Evolutionary conservation across 2,329 filamentous ascomycete genomes (phyloP).

Genomic region (Thelonectria blattea): DNA sequence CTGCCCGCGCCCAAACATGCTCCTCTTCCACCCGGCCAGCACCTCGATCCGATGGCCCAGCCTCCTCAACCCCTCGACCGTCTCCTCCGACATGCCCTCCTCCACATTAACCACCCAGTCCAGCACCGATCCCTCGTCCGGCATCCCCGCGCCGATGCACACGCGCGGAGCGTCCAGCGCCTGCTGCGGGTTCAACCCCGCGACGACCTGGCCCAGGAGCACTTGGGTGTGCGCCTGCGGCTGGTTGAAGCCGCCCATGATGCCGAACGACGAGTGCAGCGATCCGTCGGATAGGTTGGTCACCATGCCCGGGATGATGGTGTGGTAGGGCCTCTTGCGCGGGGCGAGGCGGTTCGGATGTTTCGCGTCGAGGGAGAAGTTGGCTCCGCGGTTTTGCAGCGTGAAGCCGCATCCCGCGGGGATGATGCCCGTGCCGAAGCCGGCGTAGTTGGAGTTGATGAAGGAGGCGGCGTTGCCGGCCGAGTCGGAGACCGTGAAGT

Average conservation of each 20-base stretch:
- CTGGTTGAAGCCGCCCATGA: conserved; percentile 99
- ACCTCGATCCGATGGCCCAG: conserved; percentile 78
- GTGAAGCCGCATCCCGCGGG: conserved; percentile 89
- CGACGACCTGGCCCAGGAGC: conserved; percentile 85
- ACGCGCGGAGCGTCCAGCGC: conserved; percentile 91
- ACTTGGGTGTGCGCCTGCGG: conserved; percentile 96
- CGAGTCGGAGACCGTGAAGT: conserved; percentile 83
- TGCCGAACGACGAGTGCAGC: conserved; percentile 86
- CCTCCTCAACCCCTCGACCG: conserved; percentile 68
- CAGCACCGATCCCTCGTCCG: conserved; percentile 61
- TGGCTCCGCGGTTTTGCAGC: conserved; percentile 89
- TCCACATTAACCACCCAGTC: conserved; percentile 78
- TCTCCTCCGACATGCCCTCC: conserved; percentile 75
- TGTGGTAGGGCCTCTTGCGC: conserved; percentile 92
- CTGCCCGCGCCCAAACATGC: conserved; percentile 85
- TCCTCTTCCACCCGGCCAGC: conserved; percentile 67
- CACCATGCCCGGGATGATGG: conserved; percentile 91
- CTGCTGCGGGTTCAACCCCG: conserved; percentile 81
- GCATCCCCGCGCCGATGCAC: conserved; percentile 79
- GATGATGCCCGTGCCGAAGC: conserved; percentile 87
- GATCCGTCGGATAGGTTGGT: conserved; percentile 77
- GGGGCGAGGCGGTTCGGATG: conserved; percentile 85
- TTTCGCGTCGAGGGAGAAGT: conserved; percentile 73
- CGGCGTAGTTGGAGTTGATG: conserved; percentile 94
- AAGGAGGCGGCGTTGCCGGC: conserved; percentile 92